Base-by-base conservation (phyloP, 2,329 filamentous ascomycete genomes). In the Anthostomella pinea region DNA sequence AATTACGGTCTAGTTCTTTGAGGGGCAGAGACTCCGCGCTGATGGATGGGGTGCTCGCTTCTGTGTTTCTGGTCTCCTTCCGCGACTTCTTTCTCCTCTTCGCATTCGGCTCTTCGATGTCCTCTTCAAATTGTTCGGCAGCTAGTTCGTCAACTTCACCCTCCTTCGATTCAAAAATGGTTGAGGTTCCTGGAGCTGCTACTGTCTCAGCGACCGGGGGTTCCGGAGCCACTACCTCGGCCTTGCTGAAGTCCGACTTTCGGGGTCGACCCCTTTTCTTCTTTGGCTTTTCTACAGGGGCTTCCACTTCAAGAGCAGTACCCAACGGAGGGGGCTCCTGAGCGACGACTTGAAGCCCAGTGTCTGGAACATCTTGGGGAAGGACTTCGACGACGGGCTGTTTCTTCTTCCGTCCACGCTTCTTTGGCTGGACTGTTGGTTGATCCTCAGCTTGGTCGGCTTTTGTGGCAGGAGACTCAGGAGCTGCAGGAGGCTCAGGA, bases 361-460 rank as follows among this genome's bases (percentile, higher is more conserved):
- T 21, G 13, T 40, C 28, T 16, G 37, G 30, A 7, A 30, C 18
- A 9, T 45, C 37, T 22, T 33, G 16, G 11, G 19, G 9, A 6
- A 15, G 3, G 6, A 38, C 33, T 22, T 51, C 51, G 9, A 19
- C 23, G 9, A 31, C 32, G 11, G 33, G 38, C 19, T 53, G 50
- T 33, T 59, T 59, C 40, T 54, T 59, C 46, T 58, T 58, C 10
- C 57, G 56, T 5, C 57, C 56, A 15, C 55, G 54, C 35, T 56
- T 58, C 43, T 56, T 60, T 3, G 52, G 51, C 24, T 35, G 44
- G n/a, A 27, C 28, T 20, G 35, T 30, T 10, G 43, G 36, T 21
- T 31, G 33, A 11, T 27, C 21, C n/a, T 52, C 49, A 7, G 19
- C 13, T 17, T 43, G 29, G 4, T 36, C 18, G 9, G 28, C 21